These are phyloP conservation scores for Mrakiaceae sp. DNA, from an alignment of 1,284 basidiomycete species.

Conservation along the genomic window DNA sequence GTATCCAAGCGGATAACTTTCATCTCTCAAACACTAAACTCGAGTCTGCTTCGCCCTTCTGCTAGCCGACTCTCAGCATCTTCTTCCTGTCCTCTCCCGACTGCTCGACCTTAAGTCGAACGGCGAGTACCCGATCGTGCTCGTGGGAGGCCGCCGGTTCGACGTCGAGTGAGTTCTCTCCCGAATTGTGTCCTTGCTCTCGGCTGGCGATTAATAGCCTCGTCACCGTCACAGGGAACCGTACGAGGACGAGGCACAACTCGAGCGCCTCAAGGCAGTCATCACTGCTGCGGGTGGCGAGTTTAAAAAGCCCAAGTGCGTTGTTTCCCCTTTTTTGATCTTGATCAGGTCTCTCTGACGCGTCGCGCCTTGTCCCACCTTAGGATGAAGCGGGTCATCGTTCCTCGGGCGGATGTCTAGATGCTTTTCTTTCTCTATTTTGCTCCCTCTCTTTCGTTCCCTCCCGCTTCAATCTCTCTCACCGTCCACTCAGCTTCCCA, in stretches of 20 bases:
- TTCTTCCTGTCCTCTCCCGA: background rate
- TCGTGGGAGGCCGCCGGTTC: background rate
- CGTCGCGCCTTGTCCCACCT: no score
- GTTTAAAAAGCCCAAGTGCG: background rate
- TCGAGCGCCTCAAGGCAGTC: background rate
- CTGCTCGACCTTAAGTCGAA: background rate
- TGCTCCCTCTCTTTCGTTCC: background rate
- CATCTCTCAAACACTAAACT: background rate
- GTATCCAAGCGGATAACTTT: no score
- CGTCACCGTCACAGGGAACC: no score
- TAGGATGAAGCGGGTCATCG: no score
- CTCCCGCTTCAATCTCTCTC: background rate
- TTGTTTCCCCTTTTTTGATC: background rate
- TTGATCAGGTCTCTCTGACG: no score
- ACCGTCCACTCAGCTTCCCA: no score
- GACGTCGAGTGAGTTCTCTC: background rate
- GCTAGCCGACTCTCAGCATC: background rate
- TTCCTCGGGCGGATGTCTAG: no score
- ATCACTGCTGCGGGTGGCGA: background rate
- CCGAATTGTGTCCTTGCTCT: background rate
- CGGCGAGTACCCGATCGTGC: background rate
- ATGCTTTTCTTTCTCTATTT: background rate
- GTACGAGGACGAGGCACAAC: background rate
- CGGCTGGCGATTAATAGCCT: background rate
- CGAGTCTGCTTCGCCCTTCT: background rate